Base-by-base conservation (phyloP, 1,284 basidiomycete species). In the Wallemia ichthyophaga region DNA sequence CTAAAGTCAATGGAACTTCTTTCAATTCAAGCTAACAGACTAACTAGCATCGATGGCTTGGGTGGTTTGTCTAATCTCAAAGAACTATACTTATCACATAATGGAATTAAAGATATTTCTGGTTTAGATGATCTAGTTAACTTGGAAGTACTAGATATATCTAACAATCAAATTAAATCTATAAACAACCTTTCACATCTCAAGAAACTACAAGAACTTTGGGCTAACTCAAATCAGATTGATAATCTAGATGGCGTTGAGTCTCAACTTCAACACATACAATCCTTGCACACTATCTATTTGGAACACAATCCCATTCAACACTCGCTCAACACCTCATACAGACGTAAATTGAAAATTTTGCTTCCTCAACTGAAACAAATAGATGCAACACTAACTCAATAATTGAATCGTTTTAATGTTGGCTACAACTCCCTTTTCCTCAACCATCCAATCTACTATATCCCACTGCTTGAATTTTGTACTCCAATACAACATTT, bases 361-460 rank as follows among this genome's bases (percentile, higher is more conserved):
- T 13, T 21, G n/a, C 37, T 48, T 21, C 37, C 37, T 17, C 37
- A 48, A 48, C n/a, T 48, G 13, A 48, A 48, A 21, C 37, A 48
- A 48, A 48, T 48, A 3, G 37, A 48, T 21, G 37, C 37, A 21
- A 48, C 37, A 5, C n/a, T 48, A 48, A 21, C 37, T 48, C 5
- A 56, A 24, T 24, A 56, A 27, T 9, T 56, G 19, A 11, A 56
- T 56, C 3, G 55, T 56, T 27, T 56, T 56, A 9, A 56, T 26
- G n/a, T 25, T 56, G 25, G 55, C 15, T 56, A 24, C 9, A 25
- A 56, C 55, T 15, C 55, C 55, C 25, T 56, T 56, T 9, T 56
- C 55, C 15, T 56, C 55, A 11, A 56, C 25, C 55, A 56, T 56
- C 55, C 55, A 56, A 24, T 56, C n/a, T 9, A 56, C 55, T 25